Conservation (phyloP, 345 rosid species). For the Gossypium arboreum region DNA sequence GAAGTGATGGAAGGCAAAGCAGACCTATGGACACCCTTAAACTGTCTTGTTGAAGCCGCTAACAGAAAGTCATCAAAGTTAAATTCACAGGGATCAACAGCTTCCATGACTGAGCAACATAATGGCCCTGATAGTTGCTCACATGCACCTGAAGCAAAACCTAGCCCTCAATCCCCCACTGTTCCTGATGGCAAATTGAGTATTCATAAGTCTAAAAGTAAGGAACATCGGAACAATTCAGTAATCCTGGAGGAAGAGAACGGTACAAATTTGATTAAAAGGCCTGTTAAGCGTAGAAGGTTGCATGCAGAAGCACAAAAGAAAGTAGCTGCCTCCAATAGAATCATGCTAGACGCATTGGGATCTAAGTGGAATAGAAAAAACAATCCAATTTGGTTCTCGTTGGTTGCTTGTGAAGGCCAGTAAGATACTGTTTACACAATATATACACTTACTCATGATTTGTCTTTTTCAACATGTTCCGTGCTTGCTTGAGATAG, state of each 20-base stretch:
- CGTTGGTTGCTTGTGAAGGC: slow-evolving; percentile 60
- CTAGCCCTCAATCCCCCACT: slow-evolving; percentile 26
- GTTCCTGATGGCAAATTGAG: slow-evolving; percentile 27
- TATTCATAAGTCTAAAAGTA: slow-evolving; percentile 36
- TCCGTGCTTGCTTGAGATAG: background rate
- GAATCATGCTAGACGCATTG: slow-evolving; percentile 40
- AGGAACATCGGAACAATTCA: slow-evolving; percentile 38
- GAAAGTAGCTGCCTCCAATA: slow-evolving; percentile 37
- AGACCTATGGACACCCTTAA: slow-evolving; percentile 68
- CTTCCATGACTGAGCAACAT: slow-evolving; percentile 29
- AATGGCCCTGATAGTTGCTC: slow-evolving; percentile 24
- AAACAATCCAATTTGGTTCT: slow-evolving; percentile 62
- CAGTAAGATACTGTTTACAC: slow-evolving; percentile 42
- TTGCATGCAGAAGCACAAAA: slow-evolving; percentile 35
- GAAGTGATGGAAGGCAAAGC: slow-evolving; percentile 46
- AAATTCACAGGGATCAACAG: slow-evolving; percentile 38
- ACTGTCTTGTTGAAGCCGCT: slow-evolving; percentile 76
- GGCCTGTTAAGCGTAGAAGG: slow-evolving; percentile 55
- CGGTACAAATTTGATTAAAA: slow-evolving; percentile 29
- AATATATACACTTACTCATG: background rate
- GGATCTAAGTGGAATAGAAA: slow-evolving; percentile 36
- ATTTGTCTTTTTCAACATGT: background rate
- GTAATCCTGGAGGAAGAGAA: slow-evolving; percentile 39
- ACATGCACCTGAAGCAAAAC: slow-evolving; percentile 24
- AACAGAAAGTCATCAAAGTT: slow-evolving; percentile 57